Evolutionary conservation across 164 flowering plant species (phyloP).

Genomic region (Magnolia sinica): DNA sequence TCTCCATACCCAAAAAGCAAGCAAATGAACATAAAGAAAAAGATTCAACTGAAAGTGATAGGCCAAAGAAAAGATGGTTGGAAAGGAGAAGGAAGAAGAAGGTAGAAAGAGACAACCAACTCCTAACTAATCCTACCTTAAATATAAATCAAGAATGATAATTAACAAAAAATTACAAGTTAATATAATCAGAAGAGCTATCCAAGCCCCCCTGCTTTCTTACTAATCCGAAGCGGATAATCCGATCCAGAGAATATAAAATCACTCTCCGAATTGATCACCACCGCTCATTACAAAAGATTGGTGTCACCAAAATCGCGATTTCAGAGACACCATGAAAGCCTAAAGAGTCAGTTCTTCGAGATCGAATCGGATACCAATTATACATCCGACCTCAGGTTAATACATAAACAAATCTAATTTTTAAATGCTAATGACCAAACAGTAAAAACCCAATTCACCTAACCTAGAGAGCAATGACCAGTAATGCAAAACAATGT

Average conservation of each 20-base stretch:
- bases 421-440: constrained; percentile 27
- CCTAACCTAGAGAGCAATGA: constrained; percentile 15
- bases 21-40: constrained; percentile 1
- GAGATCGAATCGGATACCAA: constrained; percentile 41
- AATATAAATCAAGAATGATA: constrained; percentile 8
- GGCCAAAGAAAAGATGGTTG: constrained; percentile 2
- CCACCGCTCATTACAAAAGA: constrained; percentile 19
- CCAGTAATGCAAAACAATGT: constrained; percentile 18
- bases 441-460: constrained; percentile 14
- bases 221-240: constrained; percentile 16
- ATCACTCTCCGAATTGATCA: constrained; percentile 29
- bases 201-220: constrained; percentile 15
- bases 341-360: neutral
- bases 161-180: constrained; percentile 4
- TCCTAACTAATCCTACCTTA: constrained; percentile 1
- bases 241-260: constrained; percentile 34
- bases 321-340: neutral
- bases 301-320: constrained; percentile 18
- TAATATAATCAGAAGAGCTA: constrained; percentile 5
- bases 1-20: constrained; percentile 18
- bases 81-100: neutral
- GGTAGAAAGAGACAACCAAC: constrained; percentile 4
- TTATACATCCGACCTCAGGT: constrained; percentile 33
- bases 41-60: constrained; percentile 21
- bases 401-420: constrained; percentile 37